These are phyloP conservation scores for Botrytis fragariae DNA, from an alignment of 2,329 filamentous ascomycete species.

Conservation along the genomic window DNA sequence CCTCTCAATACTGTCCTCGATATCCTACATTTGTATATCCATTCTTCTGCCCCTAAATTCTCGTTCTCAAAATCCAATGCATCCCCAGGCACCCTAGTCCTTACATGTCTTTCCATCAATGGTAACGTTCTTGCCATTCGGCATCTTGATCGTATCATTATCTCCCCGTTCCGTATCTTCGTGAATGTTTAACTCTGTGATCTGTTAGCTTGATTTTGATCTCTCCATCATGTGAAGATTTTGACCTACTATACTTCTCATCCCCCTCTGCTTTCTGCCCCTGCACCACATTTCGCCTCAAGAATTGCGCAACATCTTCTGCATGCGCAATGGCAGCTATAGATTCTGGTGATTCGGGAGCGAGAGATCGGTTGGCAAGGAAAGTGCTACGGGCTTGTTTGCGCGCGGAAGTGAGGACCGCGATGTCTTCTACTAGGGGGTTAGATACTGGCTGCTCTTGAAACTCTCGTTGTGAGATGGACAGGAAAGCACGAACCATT, in stretches of 20 bases:
- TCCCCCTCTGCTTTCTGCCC: constrained; percentile 54
- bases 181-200: constrained; percentile 79
- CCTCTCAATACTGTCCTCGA: background rate
- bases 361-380: constrained; percentile 60
- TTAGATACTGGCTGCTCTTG: constrained; percentile 17
- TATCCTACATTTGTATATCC: background rate
- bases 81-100: background rate
- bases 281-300: constrained; percentile 86
- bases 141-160: constrained; percentile 82
- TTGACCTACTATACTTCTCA: constrained; percentile 58
- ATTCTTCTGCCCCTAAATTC: background rate
- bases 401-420: constrained; percentile 67
- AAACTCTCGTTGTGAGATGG: background rate
- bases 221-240: background rate
- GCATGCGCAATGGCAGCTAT: constrained; percentile 71
- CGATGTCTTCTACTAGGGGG: constrained; percentile 61
- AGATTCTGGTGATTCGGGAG: constrained; percentile 56
- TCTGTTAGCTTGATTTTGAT: constrained; percentile 9
- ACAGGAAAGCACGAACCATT: constrained; percentile 54
- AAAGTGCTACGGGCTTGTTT: constrained; percentile 72
- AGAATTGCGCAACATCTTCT: constrained; percentile 74
- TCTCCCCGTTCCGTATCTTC: constrained; percentile 87
- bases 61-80: background rate
- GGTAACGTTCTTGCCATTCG: constrained; percentile 38
- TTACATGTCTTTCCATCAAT: constrained; percentile 36